Percentiles rank a stretch among this genome's conserved stretches.
phyloP scores from a whole-genome alignment of 1,139 yeast species.

The Yamadazyma triangularis region DNA sequence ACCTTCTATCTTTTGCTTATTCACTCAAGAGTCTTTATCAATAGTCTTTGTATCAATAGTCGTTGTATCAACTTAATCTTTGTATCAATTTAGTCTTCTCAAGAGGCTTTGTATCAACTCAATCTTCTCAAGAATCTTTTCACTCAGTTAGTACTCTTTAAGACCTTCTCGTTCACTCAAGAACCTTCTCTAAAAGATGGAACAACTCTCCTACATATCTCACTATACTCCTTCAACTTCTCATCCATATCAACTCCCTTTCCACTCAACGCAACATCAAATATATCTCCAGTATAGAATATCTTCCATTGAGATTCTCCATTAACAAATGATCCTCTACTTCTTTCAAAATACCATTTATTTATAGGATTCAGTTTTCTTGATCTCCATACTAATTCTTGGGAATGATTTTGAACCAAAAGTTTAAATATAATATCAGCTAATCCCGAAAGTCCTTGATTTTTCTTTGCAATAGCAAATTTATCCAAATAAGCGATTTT shows the following conservation, averaged over 20 bases:
- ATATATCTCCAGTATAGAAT: conserved; percentile 60
- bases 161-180: no score
- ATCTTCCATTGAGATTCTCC: conserved; percentile 60
- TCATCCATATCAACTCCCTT: conserved; percentile 24
- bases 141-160: no score
- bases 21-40: no score
- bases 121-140: no score
- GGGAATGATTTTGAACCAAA: conserved; percentile 63
- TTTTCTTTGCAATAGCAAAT: conserved; percentile 77
- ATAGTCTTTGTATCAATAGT: no score
- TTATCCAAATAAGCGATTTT: conserved; percentile 76
- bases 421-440: conserved; percentile 91
- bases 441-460: conserved; percentile 89
- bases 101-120: no score
- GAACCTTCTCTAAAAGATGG: conserved; percentile 30
- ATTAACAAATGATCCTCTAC: conserved; percentile 61
- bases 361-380: conserved; percentile 83
- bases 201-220: conserved; percentile 30
- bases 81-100: no score
- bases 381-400: conserved; percentile 87
- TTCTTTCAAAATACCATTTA: conserved; percentile 95
- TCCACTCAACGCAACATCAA: conserved; percentile 25
- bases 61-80: no score
- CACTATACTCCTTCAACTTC: conserved; percentile 24
- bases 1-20: no score